These are phyloP conservation scores for Pichia exigua DNA, from an alignment of 805 yeast genomes.

Conservation along the genomic window DNA sequence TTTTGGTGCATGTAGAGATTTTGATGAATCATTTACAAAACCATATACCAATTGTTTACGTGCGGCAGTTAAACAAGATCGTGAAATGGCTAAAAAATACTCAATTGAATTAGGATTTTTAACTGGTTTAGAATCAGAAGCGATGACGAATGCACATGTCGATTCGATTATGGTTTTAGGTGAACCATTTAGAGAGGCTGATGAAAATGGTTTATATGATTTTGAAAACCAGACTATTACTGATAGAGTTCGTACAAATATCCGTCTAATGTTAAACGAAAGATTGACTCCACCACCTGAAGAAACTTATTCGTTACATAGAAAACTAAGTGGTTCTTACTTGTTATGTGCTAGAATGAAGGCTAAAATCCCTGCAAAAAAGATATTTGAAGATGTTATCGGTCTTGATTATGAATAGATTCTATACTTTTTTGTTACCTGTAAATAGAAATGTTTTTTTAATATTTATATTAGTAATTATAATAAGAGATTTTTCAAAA, in stretches of 20 bases:
- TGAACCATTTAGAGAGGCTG: slow-evolving; percentile 72
- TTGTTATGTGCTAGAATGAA: slow-evolving; percentile 77
- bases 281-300: slow-evolving; percentile 96
- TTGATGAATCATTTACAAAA: slow-evolving; percentile 54
- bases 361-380: slow-evolving; percentile 76
- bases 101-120: slow-evolving; percentile 76
- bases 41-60: slow-evolving; percentile 66
- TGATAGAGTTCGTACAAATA: slow-evolving; percentile 82
- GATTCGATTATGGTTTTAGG: slow-evolving; percentile 87
- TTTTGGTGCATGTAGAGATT: slow-evolving; percentile 91
- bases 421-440: background rate
- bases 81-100: slow-evolving; percentile 51
- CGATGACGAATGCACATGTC: slow-evolving; percentile 87
- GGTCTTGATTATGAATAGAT: slow-evolving; percentile 35
- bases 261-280: slow-evolving; percentile 83
- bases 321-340: slow-evolving; percentile 92
- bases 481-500: slow-evolving; percentile 14
- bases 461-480: background rate
- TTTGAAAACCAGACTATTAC: slow-evolving; percentile 86
- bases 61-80: slow-evolving; percentile 65
- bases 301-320: slow-evolving; percentile 92
- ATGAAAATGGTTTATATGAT: slow-evolving; percentile 49
- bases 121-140: slow-evolving; percentile 81
- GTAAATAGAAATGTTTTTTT: background rate
- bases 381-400: slow-evolving; percentile 68